Conservation (phyloP, 768 basidiomycete genomes). For the Glaciozyma antarctica region DNA sequence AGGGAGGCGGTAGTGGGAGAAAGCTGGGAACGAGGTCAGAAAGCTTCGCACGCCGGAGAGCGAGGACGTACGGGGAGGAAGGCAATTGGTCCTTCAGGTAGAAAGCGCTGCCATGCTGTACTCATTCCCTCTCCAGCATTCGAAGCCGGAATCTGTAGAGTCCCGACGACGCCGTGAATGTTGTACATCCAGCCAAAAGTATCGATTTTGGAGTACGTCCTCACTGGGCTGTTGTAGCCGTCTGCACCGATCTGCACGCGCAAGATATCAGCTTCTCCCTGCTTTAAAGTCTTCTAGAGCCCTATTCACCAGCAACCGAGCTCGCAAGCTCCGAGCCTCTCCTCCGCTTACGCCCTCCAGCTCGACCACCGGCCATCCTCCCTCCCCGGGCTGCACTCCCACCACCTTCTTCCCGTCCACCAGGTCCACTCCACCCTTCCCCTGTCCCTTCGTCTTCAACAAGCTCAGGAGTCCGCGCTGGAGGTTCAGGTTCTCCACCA, state of each 20-base stretch:
- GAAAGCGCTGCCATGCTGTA: constrained; percentile 87
- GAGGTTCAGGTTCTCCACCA: constrained; percentile 88
- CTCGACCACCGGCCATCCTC: constrained; percentile 69
- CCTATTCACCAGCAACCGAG: constrained; percentile 26
- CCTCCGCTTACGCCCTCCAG: constrained; percentile 59
- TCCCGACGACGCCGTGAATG: constrained; percentile 81
- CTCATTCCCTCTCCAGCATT: constrained; percentile 46
- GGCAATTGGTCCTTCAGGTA: constrained; percentile 89
- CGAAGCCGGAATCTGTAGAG: constrained; percentile 63
- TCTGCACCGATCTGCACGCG: constrained; percentile 74
- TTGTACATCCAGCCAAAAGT: constrained; percentile 88
- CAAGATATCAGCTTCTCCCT: background rate
- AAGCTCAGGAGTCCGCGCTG: constrained; percentile 70
- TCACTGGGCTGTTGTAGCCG: constrained; percentile 88
- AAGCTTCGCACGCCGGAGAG: background rate
- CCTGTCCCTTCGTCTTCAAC: constrained; percentile 41
- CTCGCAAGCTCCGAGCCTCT: constrained; percentile 47
- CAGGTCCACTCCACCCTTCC: constrained; percentile 39
- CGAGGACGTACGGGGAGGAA: constrained; percentile 58
- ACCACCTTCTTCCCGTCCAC: constrained; percentile 66
- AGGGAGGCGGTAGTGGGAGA: constrained; percentile 60
- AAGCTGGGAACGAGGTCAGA: constrained; percentile 39
- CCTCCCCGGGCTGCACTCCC: constrained; percentile 54
- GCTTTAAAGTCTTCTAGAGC: background rate
- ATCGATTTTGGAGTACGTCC: constrained; percentile 69